A percentile compares a stretch with the other conserved stretches of the same genome.
phyloP scores from a whole-genome alignment of 1,284 basidiomycete genomes.

The Austropuccinia psidii region DNA sequence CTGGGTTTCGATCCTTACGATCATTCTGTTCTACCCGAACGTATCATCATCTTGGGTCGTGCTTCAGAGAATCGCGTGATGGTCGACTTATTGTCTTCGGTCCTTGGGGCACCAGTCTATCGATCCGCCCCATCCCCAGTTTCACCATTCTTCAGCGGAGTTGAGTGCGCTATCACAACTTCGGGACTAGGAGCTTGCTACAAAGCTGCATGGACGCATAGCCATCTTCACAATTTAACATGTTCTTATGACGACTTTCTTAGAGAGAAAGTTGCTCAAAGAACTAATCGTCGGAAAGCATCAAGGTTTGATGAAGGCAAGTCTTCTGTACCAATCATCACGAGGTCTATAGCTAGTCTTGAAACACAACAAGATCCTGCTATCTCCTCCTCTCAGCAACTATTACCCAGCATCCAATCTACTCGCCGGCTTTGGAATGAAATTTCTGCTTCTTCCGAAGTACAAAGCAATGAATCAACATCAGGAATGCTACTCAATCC shows the following conservation, averaged over 20 bases:
- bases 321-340: neutral
- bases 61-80: constrained; percentile 24
- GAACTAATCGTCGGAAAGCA: constrained; percentile 8
- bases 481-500: constrained; percentile 1
- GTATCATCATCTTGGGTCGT: constrained; percentile 14
- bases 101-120: constrained; percentile 24
- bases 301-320: neutral
- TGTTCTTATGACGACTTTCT: constrained; percentile 17
- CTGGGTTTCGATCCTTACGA: constrained; percentile 31
- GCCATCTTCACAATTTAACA: neutral
- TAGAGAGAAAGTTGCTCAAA: neutral
- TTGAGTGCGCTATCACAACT: constrained; percentile 15
- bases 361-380: neutral
- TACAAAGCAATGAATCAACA: constrained; percentile 2
- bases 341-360: constrained; percentile 1
- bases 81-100: constrained; percentile 22
- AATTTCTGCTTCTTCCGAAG: neutral
- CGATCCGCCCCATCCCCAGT: constrained; percentile 3
- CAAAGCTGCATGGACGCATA: constrained; percentile 29
- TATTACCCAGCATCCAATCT: neutral
- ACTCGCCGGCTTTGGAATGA: constrained; percentile 7
- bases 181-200: constrained; percentile 15
- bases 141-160: constrained; percentile 14
- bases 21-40: constrained; percentile 21
- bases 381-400: neutral